phyloP scores from a whole-genome alignment of 495 filamentous ascomycete genomes.

The Sphaerosporella brunnea region DNA sequence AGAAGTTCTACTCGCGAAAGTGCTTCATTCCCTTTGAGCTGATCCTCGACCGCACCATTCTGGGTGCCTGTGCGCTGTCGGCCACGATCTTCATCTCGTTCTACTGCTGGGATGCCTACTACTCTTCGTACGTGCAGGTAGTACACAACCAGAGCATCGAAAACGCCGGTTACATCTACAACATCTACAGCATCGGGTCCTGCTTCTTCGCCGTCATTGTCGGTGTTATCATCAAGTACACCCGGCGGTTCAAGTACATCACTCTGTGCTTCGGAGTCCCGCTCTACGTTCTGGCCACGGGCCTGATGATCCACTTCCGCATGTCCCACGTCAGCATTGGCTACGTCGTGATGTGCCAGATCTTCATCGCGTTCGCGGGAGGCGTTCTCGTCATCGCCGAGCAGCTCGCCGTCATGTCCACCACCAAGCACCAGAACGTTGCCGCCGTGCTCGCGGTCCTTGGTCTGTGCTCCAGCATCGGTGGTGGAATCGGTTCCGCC shows the following conservation, averaged over 20 bases:
- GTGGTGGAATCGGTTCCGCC: slow-evolving; percentile 44
- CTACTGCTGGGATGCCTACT: slow-evolving; percentile 45
- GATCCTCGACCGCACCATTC: slow-evolving; percentile 42
- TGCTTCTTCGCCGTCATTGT: slow-evolving; percentile 38
- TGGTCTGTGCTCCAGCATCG: slow-evolving; percentile 42
- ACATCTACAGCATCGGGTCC: slow-evolving; percentile 35
- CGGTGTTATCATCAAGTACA: slow-evolving; percentile 38
- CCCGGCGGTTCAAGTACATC: slow-evolving; percentile 41
- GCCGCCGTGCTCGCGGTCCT: slow-evolving; percentile 48
- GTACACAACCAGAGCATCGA: slow-evolving; percentile 40
- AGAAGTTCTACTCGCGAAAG: slow-evolving; percentile 36
- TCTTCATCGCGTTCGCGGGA: slow-evolving; percentile 57
- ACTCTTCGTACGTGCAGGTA: slow-evolving; percentile 45
- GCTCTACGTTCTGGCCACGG: slow-evolving; percentile 42
- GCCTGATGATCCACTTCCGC: slow-evolving; percentile 54
- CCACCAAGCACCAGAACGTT: slow-evolving; percentile 45
- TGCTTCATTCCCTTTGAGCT: slow-evolving; percentile 44
- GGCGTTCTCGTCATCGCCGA: slow-evolving; percentile 41
- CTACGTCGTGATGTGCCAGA: slow-evolving; percentile 60
- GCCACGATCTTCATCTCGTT: slow-evolving; percentile 42
- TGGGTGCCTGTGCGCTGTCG: slow-evolving; percentile 41
- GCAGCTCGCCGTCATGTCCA: slow-evolving; percentile 52
- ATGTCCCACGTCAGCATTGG: slow-evolving; percentile 38
- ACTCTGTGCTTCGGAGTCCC: slow-evolving; percentile 43
- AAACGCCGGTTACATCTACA: slow-evolving; percentile 36